Conservation (phyloP, 2,329 filamentous ascomycete species). For the Paramyrothecium sp. region DNA sequence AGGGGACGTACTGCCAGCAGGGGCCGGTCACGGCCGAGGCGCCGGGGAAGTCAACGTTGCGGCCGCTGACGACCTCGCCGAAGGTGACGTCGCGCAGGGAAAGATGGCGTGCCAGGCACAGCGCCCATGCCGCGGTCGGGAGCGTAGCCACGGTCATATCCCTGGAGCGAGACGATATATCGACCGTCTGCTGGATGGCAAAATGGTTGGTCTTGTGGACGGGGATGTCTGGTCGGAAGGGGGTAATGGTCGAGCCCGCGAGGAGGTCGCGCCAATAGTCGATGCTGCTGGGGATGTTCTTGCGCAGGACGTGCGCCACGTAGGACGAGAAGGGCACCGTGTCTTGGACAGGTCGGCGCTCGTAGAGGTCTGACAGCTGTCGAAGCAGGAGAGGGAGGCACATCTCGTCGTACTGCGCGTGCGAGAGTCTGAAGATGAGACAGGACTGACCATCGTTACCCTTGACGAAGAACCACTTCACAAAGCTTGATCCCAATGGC, state of each 20-base stretch:
- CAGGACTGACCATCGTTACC: constrained; percentile 28
- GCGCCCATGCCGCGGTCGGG: constrained; percentile 66
- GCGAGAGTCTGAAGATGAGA: constrained; percentile 62
- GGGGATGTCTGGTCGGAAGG: constrained; percentile 36
- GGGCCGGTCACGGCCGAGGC: constrained; percentile 61
- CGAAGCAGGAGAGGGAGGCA: constrained; percentile 61
- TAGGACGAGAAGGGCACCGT: constrained; percentile 45
- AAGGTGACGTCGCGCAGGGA: constrained; percentile 58
- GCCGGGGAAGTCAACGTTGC: constrained; percentile 55
- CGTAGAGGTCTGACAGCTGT: constrained; percentile 53
- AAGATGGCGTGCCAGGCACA: constrained; percentile 57
- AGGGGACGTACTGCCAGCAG: constrained; percentile 66
- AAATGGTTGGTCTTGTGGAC: constrained; percentile 35
- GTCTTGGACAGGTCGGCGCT: constrained; percentile 20
- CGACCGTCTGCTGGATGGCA: constrained; percentile 38
- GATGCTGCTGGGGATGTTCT: constrained; percentile 46
- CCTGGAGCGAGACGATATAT: constrained; percentile 45
- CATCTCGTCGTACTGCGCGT: constrained; percentile 70
- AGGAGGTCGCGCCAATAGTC: constrained; percentile 63
- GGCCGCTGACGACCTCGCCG: constrained; percentile 64
- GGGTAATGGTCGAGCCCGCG: constrained; percentile 49
- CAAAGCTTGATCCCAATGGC: constrained; percentile 58
- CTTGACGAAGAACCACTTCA: constrained; percentile 56
- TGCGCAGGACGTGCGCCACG: constrained; percentile 38
- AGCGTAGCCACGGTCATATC: constrained; percentile 63